These are phyloP conservation scores for Salix suchowensis DNA, from an alignment of 345 rosid genomes.

Conservation along the genomic window DNA sequence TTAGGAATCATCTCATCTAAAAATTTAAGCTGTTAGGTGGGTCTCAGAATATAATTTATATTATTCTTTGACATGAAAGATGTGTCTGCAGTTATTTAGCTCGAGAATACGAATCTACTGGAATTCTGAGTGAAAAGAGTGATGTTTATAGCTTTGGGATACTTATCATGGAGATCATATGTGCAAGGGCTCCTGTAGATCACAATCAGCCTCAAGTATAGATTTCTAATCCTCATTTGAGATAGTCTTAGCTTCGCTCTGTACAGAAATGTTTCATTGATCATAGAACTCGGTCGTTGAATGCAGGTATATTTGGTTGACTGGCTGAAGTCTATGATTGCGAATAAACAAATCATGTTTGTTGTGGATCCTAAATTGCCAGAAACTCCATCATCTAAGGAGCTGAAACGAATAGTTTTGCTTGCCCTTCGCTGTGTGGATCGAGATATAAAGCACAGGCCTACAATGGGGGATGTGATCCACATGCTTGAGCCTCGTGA, in stretches of 20 bases:
- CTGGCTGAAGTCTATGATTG: constrained; percentile 69
- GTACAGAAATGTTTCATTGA: not conserved
- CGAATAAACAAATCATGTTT: constrained; percentile 35
- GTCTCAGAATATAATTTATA: too few species aligned
- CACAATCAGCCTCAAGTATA: constrained; percentile 44
- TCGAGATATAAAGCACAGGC: constrained; percentile 52
- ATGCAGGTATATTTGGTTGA: constrained; percentile 50
- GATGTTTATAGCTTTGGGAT: constrained; percentile 69
- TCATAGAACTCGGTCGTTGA: not conserved
- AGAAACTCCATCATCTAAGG: constrained; percentile 46
- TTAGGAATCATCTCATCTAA: not conserved
- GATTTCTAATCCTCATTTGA: not conserved
- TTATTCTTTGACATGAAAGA: not conserved
- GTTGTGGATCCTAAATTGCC: constrained; percentile 60
- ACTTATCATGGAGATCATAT: constrained; percentile 67
- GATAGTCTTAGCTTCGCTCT: not conserved
- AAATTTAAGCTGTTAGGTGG: too few species aligned
- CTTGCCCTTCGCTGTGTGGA: constrained; percentile 67
- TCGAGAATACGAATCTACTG: constrained; percentile 22
- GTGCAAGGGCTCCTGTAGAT: constrained; percentile 52
- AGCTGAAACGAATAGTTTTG: constrained; percentile 57
- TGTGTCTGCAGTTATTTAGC: constrained; percentile 30
- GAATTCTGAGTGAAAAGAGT: constrained; percentile 28
- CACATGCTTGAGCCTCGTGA: constrained; percentile 75
- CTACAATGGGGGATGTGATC: constrained; percentile 66